These are phyloP conservation scores for Podospora sp. DNA, from an alignment of 495 filamentous ascomycete genomes.

Conservation along the genomic window DNA sequence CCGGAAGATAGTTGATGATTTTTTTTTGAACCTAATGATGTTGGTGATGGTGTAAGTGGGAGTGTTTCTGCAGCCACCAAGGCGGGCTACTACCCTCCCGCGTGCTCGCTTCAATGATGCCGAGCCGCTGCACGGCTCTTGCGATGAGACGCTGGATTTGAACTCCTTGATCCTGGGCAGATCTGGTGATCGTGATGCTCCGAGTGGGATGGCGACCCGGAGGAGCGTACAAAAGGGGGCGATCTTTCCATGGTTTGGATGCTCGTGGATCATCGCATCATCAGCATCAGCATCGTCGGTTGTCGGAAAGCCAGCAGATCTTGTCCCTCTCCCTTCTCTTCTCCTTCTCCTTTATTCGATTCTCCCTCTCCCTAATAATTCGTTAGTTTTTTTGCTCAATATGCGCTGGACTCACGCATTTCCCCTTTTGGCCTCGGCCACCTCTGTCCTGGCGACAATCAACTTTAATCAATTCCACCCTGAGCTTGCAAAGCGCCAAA, in stretches of 20 bases:
- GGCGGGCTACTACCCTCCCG: slow-evolving; percentile 3
- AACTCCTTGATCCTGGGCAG: slow-evolving; percentile 1
- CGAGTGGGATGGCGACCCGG: neutral
- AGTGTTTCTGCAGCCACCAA: neutral
- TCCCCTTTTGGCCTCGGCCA: slow-evolving; percentile 16
- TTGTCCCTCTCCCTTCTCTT: neutral
- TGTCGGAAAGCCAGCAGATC: neutral
- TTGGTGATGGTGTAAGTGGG: neutral
- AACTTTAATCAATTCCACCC: slow-evolving; percentile 24
- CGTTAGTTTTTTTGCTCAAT: slow-evolving; percentile 9
- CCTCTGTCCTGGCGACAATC: slow-evolving; percentile 17
- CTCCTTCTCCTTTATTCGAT: neutral
- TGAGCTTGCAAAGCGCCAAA: slow-evolving; percentile 12
- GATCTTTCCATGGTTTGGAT: neutral
- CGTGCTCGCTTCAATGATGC: neutral
- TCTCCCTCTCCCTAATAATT: slow-evolving; percentile 15
- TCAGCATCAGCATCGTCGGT: neutral
- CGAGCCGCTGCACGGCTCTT: neutral
- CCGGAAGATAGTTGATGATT: neutral
- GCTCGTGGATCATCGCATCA: slow-evolving; percentile 1
- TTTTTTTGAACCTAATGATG: neutral
- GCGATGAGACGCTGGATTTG: neutral
- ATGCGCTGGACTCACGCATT: slow-evolving; percentile 26
- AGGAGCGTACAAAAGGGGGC: neutral
- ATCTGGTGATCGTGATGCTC: neutral